Conservation (phyloP, 169 alveolate genomes). For the Eimeria sp. region DNA sequence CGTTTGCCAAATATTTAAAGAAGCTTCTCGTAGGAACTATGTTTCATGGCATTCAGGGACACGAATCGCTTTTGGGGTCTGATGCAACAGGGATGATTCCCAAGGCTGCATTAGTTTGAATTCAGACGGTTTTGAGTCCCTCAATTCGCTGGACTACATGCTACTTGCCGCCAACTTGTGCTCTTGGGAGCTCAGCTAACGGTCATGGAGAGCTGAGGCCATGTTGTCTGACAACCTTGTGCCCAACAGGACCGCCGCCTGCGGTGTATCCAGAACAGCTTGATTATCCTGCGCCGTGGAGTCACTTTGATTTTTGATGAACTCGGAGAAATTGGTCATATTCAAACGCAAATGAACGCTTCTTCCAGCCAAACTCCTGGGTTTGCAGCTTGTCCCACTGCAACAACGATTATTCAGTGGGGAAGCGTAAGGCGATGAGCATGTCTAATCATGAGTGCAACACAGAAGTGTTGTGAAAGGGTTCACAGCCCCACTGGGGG, state of each 20-base stretch:
- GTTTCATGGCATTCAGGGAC: background rate
- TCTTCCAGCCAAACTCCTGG: background rate
- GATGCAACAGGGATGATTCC: background rate
- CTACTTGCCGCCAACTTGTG: background rate
- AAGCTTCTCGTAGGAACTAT: background rate
- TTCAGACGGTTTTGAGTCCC: background rate
- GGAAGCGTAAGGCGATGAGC: background rate
- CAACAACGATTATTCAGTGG: background rate
- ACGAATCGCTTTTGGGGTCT: background rate
- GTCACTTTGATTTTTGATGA: background rate
- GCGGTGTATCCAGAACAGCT: background rate
- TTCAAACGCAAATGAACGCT: background rate
- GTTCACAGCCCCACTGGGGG: background rate
- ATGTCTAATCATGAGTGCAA: background rate
- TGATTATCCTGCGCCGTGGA: background rate
- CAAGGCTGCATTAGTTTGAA: background rate
- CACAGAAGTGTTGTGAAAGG: background rate
- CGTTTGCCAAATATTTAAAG: background rate
- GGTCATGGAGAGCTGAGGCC: background rate
- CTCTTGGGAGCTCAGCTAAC: background rate
- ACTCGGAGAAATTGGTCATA: background rate
- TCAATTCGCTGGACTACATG: background rate
- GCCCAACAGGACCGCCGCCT: background rate
- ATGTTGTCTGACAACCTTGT: background rate
- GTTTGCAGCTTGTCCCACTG: background rate